Conservation (phyloP, 192 early-diverging fungal species). For the Spinellus fusiger region DNA sequence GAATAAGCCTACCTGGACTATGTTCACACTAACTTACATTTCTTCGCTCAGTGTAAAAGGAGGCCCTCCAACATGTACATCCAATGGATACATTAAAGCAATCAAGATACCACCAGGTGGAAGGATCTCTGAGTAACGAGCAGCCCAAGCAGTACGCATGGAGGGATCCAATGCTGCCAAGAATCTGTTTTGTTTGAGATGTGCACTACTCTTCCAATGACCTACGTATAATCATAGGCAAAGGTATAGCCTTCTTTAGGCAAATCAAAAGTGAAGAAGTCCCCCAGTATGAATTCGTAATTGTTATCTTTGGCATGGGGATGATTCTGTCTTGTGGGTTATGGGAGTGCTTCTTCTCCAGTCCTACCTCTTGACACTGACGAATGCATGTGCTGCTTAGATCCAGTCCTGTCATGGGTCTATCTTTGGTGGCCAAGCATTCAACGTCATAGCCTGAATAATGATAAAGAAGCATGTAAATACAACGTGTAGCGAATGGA, state of each 20-base stretch:
- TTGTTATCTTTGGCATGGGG: constrained; percentile 10
- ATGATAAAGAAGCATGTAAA: not conserved
- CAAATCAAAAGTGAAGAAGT: constrained; percentile 69
- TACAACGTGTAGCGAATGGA: not conserved
- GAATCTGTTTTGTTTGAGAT: constrained; percentile 42
- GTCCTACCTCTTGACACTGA: constrained; percentile 38
- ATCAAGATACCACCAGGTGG: constrained; percentile 62
- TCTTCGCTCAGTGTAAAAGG: constrained; percentile 64
- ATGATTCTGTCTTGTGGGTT: constrained; percentile 26
- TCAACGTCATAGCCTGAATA: constrained; percentile 64
- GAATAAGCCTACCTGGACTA: not conserved
- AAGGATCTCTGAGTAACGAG: constrained; percentile 58
- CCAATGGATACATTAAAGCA: constrained; percentile 72
- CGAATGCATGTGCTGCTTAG: constrained; percentile 60
- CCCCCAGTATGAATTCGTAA: constrained; percentile 44
- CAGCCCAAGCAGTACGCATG: constrained; percentile 59
- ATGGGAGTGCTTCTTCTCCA: not conserved
- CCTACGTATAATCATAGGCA: constrained; percentile 78
- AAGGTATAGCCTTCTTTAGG: constrained; percentile 59
- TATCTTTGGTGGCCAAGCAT: constrained; percentile 54
- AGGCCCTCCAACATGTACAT: constrained; percentile 60
- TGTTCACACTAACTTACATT: constrained; percentile 40
- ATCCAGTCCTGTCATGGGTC: constrained; percentile 65
- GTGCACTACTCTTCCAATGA: not conserved
- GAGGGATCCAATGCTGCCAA: constrained; percentile 69